These are phyloP conservation scores for Aspergillus bertholletiae DNA, from an alignment of 495 filamentous ascomycete species.

Conservation along the genomic window DNA sequence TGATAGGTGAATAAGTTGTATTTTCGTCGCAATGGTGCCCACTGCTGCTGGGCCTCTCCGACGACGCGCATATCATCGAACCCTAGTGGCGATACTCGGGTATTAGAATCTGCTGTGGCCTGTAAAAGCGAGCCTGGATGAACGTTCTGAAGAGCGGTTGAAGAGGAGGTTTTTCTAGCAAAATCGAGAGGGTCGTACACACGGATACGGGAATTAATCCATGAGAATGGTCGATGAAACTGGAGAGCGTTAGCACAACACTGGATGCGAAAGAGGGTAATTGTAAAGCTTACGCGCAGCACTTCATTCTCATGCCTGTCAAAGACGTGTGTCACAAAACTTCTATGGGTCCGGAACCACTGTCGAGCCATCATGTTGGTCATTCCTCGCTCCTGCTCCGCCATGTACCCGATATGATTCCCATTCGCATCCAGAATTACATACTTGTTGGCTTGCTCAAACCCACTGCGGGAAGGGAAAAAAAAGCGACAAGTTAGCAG, in stretches of 20 bases:
- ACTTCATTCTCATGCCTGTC: slow-evolving; percentile 63
- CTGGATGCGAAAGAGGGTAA: neutral
- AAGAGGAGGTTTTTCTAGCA: slow-evolving; percentile 26
- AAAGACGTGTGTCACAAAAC: slow-evolving; percentile 70
- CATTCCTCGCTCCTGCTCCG: slow-evolving; percentile 62
- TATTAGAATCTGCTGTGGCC: slow-evolving; percentile 34
- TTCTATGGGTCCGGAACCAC: slow-evolving; percentile 61
- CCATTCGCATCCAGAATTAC: slow-evolving; percentile 69
- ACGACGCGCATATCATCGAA: slow-evolving; percentile 60
- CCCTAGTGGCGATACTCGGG: slow-evolving; percentile 48
- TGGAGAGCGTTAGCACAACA: slow-evolving; percentile 13
- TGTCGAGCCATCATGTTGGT: slow-evolving; percentile 57
- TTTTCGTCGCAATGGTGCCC: slow-evolving; percentile 63
- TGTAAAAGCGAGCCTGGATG: slow-evolving; percentile 38
- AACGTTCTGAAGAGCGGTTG: slow-evolving; percentile 40
- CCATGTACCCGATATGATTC: slow-evolving; percentile 66
- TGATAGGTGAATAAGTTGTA: slow-evolving; percentile 64
- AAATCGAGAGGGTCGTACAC: slow-evolving; percentile 57
- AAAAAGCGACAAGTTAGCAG: neutral
- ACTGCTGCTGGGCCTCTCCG: slow-evolving; percentile 66
- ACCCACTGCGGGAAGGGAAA: slow-evolving; percentile 46
- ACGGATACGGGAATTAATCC: slow-evolving; percentile 61
- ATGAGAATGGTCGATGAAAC: slow-evolving; percentile 68
- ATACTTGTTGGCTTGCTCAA: slow-evolving; percentile 72
- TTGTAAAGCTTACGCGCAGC: slow-evolving; percentile 41